These are phyloP conservation scores for Marasmius sp. DNA, from an alignment of 1,284 basidiomycete species.

Conservation along the genomic window DNA sequence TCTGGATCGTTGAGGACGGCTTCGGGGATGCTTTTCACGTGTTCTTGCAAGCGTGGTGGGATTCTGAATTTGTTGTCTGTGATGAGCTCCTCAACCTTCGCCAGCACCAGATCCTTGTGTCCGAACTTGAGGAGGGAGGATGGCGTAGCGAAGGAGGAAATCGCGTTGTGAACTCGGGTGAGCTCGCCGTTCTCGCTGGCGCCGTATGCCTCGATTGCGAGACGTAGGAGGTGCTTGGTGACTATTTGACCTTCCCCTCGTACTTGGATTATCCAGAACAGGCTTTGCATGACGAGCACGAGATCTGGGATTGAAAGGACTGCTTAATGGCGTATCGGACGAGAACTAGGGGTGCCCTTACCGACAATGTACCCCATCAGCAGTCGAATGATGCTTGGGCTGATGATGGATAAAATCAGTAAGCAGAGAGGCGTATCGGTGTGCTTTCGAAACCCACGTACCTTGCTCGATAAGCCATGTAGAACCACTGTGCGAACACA, in stretches of 20 bases:
- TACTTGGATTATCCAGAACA: slow-evolving; percentile 16
- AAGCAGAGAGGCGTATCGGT: neutral
- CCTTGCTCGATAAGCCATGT: slow-evolving; percentile 20
- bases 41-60: too few species aligned
- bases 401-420: neutral
- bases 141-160: slow-evolving; percentile 10
- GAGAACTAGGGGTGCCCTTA: neutral
- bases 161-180: slow-evolving; percentile 11
- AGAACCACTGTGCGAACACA: slow-evolving; percentile 24
- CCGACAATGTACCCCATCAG: slow-evolving; percentile 20
- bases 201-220: slow-evolving; percentile 12
- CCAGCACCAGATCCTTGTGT: slow-evolving; percentile 4
- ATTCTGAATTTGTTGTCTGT: too few species aligned
- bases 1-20: too few species aligned
- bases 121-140: slow-evolving; percentile 5
- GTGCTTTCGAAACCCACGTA: slow-evolving; percentile 5
- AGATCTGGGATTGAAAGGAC: slow-evolving; percentile 5
- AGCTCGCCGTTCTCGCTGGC: slow-evolving; percentile 6
- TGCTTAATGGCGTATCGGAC: neutral
- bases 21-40: too few species aligned
- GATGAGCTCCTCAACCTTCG: slow-evolving; percentile 6
- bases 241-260: slow-evolving; percentile 7
- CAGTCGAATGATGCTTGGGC: slow-evolving; percentile 3
- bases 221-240: slow-evolving; percentile 6
- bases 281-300: slow-evolving; percentile 17